Conservation (phyloP, 176 grass and related monocot genomes). For the Triticum monococcum region DNA sequence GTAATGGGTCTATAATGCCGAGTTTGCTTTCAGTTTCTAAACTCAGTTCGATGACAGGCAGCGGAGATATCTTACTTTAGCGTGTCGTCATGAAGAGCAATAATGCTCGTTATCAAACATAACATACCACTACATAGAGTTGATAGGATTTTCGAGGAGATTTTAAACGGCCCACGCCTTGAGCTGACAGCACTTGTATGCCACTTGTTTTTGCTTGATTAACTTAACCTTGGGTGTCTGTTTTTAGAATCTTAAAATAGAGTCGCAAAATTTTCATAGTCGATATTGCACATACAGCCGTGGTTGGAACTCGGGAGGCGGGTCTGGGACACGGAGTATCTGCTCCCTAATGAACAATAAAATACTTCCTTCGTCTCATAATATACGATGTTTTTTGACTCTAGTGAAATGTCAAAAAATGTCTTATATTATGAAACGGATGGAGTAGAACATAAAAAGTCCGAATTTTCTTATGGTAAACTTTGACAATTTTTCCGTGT, state of each 20-base stretch:
- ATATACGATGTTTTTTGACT: too few relatives aligned
- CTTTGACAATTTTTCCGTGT: too few relatives aligned
- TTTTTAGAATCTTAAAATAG: not conserved
- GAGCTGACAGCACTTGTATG: not conserved
- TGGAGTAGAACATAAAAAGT: too few relatives aligned
- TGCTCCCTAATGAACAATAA: too few relatives aligned
- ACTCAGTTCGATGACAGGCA: slow-evolving; percentile 30
- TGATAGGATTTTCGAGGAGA: not conserved
- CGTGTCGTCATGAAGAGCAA: not conserved
- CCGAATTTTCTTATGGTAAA: too few relatives aligned
- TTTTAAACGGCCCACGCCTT: slow-evolving; percentile 29
- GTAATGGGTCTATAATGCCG: slow-evolving; percentile 20
- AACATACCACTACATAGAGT: not conserved
- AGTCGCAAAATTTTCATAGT: not conserved
- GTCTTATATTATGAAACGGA: too few relatives aligned
- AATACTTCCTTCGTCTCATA: too few relatives aligned
- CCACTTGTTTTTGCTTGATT: not conserved
- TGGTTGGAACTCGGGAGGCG: too few relatives aligned
- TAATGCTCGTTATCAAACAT: slow-evolving; percentile 30
- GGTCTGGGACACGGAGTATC: too few relatives aligned
- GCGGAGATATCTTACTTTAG: slow-evolving; percentile 37
- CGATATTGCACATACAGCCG: not conserved
- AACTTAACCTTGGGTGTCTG: not conserved
- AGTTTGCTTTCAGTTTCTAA: slow-evolving; percentile 27
- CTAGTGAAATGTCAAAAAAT: too few relatives aligned